phyloP scores from a whole-genome alignment of 2,329 filamentous ascomycete species.

The Fusarium robinianum region DNA sequence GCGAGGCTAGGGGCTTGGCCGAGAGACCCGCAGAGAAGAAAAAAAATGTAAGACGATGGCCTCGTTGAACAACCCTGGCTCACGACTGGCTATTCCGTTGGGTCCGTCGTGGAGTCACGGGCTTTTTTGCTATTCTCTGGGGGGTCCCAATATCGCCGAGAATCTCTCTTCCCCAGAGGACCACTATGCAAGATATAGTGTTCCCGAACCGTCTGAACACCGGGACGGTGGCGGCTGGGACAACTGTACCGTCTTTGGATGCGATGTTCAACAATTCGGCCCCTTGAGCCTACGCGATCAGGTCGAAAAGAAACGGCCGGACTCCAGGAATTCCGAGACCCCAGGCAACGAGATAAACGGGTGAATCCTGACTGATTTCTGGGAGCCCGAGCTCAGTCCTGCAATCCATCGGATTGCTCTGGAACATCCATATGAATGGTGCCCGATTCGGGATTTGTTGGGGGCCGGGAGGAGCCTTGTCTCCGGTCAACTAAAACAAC shows the following conservation, averaged over 20 bases:
- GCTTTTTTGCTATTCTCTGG: slow-evolving; percentile 10
- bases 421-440: too few species aligned
- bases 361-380: too few species aligned
- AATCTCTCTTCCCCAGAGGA: slow-evolving; percentile 16
- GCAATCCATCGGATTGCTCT: too few species aligned
- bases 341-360: too few species aligned
- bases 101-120: slow-evolving; percentile 10
- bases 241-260: too few species aligned
- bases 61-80: slow-evolving; percentile 14
- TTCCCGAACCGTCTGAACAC: too few species aligned
- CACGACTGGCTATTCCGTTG: slow-evolving; percentile 2
- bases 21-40: slow-evolving; percentile 19
- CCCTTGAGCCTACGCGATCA: too few species aligned
- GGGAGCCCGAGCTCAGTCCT: too few species aligned
- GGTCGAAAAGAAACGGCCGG: too few species aligned
- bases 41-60: slow-evolving; percentile 17
- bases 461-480: slow-evolving; percentile 22
- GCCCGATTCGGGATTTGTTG: slow-evolving; percentile 13
- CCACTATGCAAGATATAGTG: slow-evolving; percentile 35
- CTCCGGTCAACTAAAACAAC: slow-evolving; percentile 17
- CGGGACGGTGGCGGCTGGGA: too few species aligned
- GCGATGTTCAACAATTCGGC: too few species aligned
- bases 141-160: slow-evolving; percentile 10
- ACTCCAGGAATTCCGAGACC: too few species aligned
- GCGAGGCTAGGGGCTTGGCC: slow-evolving; percentile 23